Conservation (phyloP, 2,329 filamentous ascomycete genomes). For the Alternaria sp. region DNA sequence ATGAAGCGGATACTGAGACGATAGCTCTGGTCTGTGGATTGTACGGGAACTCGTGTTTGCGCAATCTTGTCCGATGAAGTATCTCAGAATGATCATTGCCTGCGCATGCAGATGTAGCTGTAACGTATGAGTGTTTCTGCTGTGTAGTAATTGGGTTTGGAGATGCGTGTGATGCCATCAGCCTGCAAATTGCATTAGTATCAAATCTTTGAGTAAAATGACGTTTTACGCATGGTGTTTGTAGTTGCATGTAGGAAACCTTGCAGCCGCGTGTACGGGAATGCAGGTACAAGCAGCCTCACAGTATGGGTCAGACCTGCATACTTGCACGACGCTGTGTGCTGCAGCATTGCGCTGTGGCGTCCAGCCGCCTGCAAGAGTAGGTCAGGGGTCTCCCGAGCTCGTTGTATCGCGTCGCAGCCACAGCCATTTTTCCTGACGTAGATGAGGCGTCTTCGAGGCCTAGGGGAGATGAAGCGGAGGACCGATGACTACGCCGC, state of each 20-base stretch:
- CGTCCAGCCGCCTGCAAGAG: neutral
- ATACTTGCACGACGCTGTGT: neutral
- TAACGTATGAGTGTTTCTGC: neutral
- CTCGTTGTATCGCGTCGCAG: neutral
- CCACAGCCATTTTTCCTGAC: neutral
- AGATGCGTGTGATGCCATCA: neutral
- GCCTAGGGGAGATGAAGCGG: neutral
- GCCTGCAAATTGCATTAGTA: neutral
- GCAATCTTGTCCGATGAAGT: neutral
- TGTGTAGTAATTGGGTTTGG: neutral
- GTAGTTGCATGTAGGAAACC: neutral
- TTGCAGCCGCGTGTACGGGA: conserved; percentile 2
- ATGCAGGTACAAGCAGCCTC: conserved; percentile 1
- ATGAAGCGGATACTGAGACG: neutral
- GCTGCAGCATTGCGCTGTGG: neutral
- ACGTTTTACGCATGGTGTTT: neutral
- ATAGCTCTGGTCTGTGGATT: neutral
- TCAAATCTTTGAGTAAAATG: neutral
- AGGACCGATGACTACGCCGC: neutral
- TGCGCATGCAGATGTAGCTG: neutral
- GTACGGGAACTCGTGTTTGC: neutral
- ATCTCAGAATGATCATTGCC: neutral
- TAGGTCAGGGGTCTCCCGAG: neutral
- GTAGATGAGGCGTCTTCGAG: neutral
- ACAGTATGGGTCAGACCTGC: neutral